phyloP scores from a whole-genome alignment of 2,329 filamentous ascomycete species.

The Pestalotiopsis sp. region DNA sequence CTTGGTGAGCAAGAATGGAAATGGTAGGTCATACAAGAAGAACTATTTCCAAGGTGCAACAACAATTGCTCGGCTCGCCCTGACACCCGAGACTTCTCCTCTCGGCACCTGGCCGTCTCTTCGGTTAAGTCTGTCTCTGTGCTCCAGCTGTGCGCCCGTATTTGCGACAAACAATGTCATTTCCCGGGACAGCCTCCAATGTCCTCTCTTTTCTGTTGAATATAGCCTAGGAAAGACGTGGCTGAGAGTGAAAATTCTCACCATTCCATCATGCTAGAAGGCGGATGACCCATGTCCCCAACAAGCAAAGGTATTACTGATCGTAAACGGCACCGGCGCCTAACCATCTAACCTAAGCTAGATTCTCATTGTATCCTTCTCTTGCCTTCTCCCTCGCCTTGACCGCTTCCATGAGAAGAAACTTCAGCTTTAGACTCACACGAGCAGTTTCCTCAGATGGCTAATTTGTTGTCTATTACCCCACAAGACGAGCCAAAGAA shows the following conservation, averaged over 20 bases:
- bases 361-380: background rate
- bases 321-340: background rate
- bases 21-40: background rate
- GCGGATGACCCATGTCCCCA: background rate
- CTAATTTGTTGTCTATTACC: background rate
- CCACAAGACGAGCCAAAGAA: background rate
- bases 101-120: background rate
- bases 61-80: background rate
- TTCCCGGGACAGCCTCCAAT: background rate
- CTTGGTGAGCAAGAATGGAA: background rate
- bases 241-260: background rate
- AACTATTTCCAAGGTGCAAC: background rate
- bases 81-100: background rate
- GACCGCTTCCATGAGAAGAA: background rate
- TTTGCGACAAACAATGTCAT: conserved; percentile 6
- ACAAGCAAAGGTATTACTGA: background rate
- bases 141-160: conserved; percentile 2
- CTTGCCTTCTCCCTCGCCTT: background rate
- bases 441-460: background rate
- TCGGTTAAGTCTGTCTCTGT: background rate
- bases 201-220: background rate
- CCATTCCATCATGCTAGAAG: background rate
- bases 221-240: background rate
- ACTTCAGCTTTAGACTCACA: background rate
- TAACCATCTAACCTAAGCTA: too few species aligned